These are phyloP conservation scores for Albizia julibrissin DNA, from an alignment of 306 rosid species.

Conservation along the genomic window DNA sequence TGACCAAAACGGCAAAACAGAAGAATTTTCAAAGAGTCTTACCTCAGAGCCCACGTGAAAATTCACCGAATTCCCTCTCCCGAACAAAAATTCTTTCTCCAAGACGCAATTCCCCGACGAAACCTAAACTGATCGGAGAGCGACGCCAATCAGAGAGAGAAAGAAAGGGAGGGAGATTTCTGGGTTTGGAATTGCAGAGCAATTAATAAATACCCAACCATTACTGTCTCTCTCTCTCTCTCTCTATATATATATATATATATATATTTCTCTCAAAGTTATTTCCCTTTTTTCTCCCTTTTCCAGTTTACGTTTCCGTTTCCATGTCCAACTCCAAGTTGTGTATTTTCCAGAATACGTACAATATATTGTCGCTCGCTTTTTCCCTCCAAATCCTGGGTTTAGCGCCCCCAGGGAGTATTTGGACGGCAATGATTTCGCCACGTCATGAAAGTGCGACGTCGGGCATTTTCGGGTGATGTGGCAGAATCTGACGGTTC, in stretches of 20 bases:
- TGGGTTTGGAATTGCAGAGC: constrained; percentile 31
- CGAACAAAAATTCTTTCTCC: background rate
- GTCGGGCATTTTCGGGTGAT: constrained; percentile 3
- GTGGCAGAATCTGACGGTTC: constrained; percentile 45
- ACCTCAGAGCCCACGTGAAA: constrained; percentile 49
- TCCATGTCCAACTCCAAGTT: background rate
- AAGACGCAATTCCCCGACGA: constrained; percentile 36
- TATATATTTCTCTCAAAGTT: background rate
- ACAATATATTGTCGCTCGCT: background rate
- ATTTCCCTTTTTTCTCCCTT: background rate
- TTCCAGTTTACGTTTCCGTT: background rate
- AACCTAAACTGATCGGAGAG: constrained; percentile 34
- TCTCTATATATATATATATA: too few species aligned
- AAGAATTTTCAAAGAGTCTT: constrained; percentile 38
- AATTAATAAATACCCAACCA: constrained; percentile 36
- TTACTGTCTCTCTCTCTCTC: background rate
- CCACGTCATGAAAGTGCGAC: constrained; percentile 34
- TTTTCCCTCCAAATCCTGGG: constrained; percentile 65
- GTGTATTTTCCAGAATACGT: background rate
- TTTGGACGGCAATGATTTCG: constrained; percentile 29
- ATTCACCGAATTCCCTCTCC: constrained; percentile 32
- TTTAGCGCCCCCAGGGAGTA: background rate
- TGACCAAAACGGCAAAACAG: constrained; percentile 26
- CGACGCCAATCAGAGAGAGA: background rate
- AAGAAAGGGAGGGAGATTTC: background rate